Percentiles rank a stretch among this genome's conserved stretches.
These are phyloP conservation scores for Chlamydomonas reinhardtii DNA, from an alignment of 163 green algal genomes.

Conservation along the genomic window DNA sequence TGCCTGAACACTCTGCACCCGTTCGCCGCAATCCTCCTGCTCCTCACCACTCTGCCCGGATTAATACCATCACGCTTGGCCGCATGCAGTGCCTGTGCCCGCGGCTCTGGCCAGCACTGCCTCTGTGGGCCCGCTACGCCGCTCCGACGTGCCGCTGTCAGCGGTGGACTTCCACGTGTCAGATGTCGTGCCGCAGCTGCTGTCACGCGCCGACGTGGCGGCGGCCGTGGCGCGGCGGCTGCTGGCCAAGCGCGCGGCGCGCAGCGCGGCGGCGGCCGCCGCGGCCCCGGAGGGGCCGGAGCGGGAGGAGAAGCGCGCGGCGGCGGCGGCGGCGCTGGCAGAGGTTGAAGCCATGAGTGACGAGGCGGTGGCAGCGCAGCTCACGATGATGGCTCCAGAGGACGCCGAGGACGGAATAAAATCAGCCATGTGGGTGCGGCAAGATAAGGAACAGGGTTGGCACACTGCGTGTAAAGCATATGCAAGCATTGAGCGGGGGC, in stretches of 20 bases:
- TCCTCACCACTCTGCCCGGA: background rate
- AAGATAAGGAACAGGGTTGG: no score
- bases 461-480: background rate
- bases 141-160: constrained; percentile 64
- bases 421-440: constrained; percentile 10
- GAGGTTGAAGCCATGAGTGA: background rate
- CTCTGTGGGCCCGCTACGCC: constrained; percentile 48
- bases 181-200: constrained; percentile 59
- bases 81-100: background rate
- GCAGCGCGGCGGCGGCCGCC: background rate
- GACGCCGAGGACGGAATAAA: constrained; percentile 14
- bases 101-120: background rate
- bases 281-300: background rate
- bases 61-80: no score
- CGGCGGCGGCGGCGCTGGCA: background rate
- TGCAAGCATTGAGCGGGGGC: background rate
- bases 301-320: constrained; percentile 16
- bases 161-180: constrained; percentile 76
- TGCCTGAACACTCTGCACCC: no score
- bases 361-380: background rate
- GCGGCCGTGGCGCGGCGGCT: background rate
- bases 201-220: constrained; percentile 2
- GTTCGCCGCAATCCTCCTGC: no score
- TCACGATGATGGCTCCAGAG: background rate
- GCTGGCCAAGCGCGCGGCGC: background rate